These are phyloP conservation scores for Zopfochytrium polystomum DNA, from an alignment of 371 early-diverging fungal species.

Conservation along the genomic window DNA sequence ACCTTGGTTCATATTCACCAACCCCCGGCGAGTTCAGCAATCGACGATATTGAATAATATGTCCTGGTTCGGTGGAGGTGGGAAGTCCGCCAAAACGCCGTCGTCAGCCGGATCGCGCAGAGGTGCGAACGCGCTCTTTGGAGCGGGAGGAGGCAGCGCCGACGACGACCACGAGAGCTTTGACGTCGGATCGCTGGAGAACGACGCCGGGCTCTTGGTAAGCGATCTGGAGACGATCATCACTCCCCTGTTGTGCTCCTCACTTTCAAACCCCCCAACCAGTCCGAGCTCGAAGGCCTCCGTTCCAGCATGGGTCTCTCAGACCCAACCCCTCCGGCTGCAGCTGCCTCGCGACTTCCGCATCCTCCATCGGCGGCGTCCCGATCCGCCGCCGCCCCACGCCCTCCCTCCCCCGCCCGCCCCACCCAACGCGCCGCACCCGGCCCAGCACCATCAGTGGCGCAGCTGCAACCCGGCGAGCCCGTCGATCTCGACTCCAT, in stretches of 20 bases:
- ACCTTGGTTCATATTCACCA: too few relatives aligned
- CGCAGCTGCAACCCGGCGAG: not conserved
- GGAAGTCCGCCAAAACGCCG: not conserved
- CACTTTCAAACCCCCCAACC: not conserved
- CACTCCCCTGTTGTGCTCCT: not conserved
- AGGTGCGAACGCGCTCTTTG: constrained; percentile 72
- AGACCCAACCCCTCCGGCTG: constrained; percentile 8
- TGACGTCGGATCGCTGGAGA: constrained; percentile 10
- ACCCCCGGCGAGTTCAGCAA: too few relatives aligned
- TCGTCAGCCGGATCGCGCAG: not conserved
- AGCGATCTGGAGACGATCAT: not conserved
- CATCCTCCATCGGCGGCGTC: not conserved
- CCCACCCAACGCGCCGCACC: not conserved
- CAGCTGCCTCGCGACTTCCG: not conserved
- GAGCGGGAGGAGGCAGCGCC: constrained; percentile 88
- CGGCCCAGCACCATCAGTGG: not conserved
- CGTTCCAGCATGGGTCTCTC: constrained; percentile 4
- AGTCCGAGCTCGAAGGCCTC: constrained; percentile 8
- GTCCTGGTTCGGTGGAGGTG: constrained; percentile 7
- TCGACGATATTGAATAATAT: too few relatives aligned
- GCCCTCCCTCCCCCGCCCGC: not conserved
- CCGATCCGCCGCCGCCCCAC: not conserved
- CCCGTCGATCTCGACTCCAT: not conserved
- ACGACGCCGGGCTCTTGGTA: constrained; percentile 25
- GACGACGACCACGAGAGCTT: constrained; percentile 62